Base-by-base conservation (phyloP, 805 yeast genomes). In the Cyberlindnera americana region DNA sequence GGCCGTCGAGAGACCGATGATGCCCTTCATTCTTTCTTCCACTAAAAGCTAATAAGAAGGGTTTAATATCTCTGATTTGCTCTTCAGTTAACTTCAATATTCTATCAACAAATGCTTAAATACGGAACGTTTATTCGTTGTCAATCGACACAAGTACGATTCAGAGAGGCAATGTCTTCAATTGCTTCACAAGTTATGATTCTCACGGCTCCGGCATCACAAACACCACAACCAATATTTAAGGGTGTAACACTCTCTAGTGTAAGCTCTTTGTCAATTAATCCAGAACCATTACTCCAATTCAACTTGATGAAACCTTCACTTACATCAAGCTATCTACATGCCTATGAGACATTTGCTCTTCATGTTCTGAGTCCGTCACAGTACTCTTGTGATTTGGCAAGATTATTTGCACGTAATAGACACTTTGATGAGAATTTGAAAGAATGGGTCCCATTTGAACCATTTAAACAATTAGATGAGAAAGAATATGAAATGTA, bases 251-350 rank as follows among this genome's bases (percentile, higher is more conserved):
- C 97, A 0, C 66, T 91, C 2, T 84, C 96, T 3, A 87, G 96
- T 1, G 86, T 89, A 31, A 77, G 87, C 11, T 89, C 97, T 1
- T 64, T 91, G 12, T 80, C 95, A 1, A 74, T 89, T 21, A 68
- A 72, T 34, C 96, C 96, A 0, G 69, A 69, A 12, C 95, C 96
- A 2, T 62, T 90, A 38, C 54, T 91, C 1, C 93, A 87, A 53
- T 90, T 91, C 66, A 91, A 91, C 58, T 66, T 91, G 27, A 95
- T 86, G 60, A 65, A 80, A 12, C 98, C 98, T 0, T 86, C 96
- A 5, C 72, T 81, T 23, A 90, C 98, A 0, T 81, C 95, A 0
- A 65, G 67, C 6, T 65, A 76, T 10, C 64, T 91, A 19, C 87
- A 84, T 52, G 63, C 68, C n/a, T 58, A 67, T 28, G 68, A 69